A percentile compares a stretch with the other conserved stretches of the same genome.
These are phyloP conservation scores for Aegilops umbellulata DNA, from an alignment of 176 grass and related monocot species.

Conservation along the genomic window DNA sequence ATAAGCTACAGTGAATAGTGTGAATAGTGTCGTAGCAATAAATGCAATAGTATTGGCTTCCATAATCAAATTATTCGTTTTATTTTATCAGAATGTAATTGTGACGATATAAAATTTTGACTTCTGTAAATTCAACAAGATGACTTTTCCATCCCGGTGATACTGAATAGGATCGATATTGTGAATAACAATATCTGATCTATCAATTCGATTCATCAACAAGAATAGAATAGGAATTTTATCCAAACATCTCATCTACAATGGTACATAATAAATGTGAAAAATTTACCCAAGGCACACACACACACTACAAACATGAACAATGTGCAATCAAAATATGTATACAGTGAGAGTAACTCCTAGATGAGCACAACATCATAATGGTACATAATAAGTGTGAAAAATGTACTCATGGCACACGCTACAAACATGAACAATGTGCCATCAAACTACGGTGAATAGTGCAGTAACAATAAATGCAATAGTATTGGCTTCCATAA, in stretches of 20 bases:
- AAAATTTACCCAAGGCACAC: neutral
- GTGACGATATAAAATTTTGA: neutral
- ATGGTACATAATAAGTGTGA: neutral
- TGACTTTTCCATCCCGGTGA: neutral
- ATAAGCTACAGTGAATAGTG: neutral
- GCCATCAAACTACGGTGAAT: neutral
- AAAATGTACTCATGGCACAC: neutral
- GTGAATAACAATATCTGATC: neutral
- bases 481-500: neutral
- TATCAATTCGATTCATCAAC: neutral
- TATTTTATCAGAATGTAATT: neutral
- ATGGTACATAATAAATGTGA: neutral
- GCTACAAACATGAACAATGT: constrained; percentile 8
- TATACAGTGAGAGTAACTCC: neutral
- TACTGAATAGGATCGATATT: neutral
- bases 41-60: neutral
- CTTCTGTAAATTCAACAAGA: neutral
- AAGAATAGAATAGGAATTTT: neutral
- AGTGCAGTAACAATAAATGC: neutral
- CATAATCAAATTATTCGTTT: neutral
- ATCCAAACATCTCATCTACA: neutral
- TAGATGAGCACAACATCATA: neutral
- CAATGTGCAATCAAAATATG: constrained; percentile 13
- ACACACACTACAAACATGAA: neutral
- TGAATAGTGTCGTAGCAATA: neutral